Conservation (phyloP, 148 eudicot genomes). For the Nepenthes gracilis region DNA sequence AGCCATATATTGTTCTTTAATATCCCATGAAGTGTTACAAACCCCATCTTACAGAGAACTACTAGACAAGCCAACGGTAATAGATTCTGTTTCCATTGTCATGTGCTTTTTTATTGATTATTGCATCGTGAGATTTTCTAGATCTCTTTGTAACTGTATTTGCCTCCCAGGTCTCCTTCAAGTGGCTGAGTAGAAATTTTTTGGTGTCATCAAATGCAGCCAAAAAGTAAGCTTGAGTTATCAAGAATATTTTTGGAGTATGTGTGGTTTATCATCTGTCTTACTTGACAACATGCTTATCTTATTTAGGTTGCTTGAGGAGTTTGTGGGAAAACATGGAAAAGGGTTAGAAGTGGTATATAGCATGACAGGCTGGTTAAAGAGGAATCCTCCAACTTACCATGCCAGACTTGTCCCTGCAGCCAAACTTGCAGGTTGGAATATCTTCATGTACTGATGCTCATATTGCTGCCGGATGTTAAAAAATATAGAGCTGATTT, state of each 20-base stretch:
- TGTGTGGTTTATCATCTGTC: neutral
- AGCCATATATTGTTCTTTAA: no score
- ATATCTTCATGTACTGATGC: conserved; percentile 1
- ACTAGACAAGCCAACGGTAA: no score
- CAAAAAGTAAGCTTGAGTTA: conserved; percentile 45
- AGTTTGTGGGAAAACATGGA: conserved; percentile 60
- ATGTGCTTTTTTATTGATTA: neutral
- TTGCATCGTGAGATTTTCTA: neutral
- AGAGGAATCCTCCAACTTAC: conserved; percentile 52
- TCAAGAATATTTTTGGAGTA: conserved; percentile 1
- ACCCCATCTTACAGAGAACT: no score
- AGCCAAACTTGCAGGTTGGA: conserved; percentile 69
- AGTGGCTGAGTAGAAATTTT: conserved; percentile 95
- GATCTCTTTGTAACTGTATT: neutral
- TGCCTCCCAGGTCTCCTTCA: conserved; percentile 72
- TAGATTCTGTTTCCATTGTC: no score
- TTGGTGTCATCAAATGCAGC: conserved; percentile 79
- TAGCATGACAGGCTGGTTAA: conserved; percentile 83
- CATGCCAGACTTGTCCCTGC: conserved; percentile 66
- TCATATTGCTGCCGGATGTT: neutral
- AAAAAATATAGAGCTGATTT: neutral
- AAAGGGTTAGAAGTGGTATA: conserved; percentile 62
- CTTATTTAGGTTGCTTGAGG: conserved; percentile 63
- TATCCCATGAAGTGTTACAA: no score
- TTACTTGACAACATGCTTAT: neutral